phyloP scores from a whole-genome alignment of 306 rosid genomes.

The Ochetophila trinervis region DNA sequence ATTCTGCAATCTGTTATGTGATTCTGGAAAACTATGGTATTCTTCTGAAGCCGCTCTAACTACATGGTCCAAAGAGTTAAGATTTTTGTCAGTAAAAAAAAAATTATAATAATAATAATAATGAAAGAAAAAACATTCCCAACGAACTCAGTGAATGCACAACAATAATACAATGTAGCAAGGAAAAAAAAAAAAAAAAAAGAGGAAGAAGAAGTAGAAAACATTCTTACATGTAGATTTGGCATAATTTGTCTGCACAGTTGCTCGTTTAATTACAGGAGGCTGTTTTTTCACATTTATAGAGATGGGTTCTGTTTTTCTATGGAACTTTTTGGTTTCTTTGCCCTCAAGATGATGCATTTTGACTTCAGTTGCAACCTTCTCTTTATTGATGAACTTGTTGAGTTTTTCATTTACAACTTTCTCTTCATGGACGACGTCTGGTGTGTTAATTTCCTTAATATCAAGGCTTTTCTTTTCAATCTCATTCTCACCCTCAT shows the following conservation, averaged over 20 bases:
- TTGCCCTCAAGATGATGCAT: conserved; percentile 28
- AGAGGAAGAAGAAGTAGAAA: too few species aligned
- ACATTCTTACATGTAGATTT: conserved; percentile 44
- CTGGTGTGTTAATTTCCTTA: conserved; percentile 45
- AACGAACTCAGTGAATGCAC: not conserved
- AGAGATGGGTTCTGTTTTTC: conserved; percentile 29
- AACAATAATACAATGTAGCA: not conserved
- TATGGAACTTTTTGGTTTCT: conserved; percentile 37
- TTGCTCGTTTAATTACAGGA: conserved; percentile 43
- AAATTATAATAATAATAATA: not conserved
- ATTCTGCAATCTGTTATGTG: conserved; percentile 69
- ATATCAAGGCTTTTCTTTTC: conserved; percentile 53
- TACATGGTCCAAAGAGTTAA: conserved; percentile 16
- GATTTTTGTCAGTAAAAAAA: not conserved
- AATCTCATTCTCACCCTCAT: conserved; percentile 29
- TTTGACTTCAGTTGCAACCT: conserved; percentile 35
- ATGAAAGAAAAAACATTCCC: not conserved
- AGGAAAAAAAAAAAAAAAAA: too few species aligned
- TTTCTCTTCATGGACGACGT: conserved; percentile 28
- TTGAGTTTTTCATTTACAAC: conserved; percentile 25
- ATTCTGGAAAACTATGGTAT: conserved; percentile 49
- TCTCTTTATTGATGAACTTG: conserved; percentile 17
- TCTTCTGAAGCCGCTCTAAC: conserved; percentile 38
- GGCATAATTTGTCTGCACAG: conserved; percentile 28
- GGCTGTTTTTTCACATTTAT: conserved; percentile 32